phyloP scores from a whole-genome alignment of 805 yeast genomes.

The Metschnikowia picachoensis region DNA sequence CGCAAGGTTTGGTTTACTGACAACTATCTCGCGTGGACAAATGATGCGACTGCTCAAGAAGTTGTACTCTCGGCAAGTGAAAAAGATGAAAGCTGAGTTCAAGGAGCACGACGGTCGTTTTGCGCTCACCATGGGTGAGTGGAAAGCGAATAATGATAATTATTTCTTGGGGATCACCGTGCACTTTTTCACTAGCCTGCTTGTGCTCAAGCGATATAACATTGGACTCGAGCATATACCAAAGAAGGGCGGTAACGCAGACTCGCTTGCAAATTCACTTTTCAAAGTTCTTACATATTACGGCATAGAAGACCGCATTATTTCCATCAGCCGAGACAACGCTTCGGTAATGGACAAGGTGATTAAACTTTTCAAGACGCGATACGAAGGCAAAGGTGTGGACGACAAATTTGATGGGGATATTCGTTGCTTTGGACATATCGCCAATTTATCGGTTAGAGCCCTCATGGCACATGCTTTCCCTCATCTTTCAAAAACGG shows the following conservation, averaged over 20 bases:
- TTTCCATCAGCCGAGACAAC: conserved; percentile 4
- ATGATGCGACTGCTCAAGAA: too few species aligned
- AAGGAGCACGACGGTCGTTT: conserved; percentile 4
- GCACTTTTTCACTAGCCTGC: too few species aligned
- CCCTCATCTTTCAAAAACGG: too few species aligned
- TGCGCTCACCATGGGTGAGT: conserved; percentile 2
- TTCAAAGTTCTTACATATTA: conserved; percentile 1
- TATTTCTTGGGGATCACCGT: conserved; percentile 4
- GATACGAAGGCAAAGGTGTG: conserved; percentile 2
- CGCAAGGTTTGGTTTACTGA: too few species aligned
- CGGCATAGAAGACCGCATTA: conserved; percentile 5
- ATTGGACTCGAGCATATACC: conserved; percentile 5
- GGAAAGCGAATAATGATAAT: conserved; percentile 1
- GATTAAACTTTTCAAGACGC: background rate
- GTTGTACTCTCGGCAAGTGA: too few species aligned
- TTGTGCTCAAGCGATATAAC: conserved; percentile 4
- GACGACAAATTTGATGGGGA: conserved; percentile 2
- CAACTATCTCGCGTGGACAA: too few species aligned
- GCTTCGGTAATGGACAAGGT: conserved; percentile 3
- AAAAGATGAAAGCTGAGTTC: too few species aligned
- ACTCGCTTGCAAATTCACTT: background rate
- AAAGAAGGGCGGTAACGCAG: conserved; percentile 2
- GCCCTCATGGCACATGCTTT: too few species aligned
- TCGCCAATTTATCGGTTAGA: too few species aligned
- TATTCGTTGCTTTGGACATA: too few species aligned